phyloP scores from a whole-genome alignment of 2,329 filamentous ascomycete species.

The Didymella lethalis region DNA sequence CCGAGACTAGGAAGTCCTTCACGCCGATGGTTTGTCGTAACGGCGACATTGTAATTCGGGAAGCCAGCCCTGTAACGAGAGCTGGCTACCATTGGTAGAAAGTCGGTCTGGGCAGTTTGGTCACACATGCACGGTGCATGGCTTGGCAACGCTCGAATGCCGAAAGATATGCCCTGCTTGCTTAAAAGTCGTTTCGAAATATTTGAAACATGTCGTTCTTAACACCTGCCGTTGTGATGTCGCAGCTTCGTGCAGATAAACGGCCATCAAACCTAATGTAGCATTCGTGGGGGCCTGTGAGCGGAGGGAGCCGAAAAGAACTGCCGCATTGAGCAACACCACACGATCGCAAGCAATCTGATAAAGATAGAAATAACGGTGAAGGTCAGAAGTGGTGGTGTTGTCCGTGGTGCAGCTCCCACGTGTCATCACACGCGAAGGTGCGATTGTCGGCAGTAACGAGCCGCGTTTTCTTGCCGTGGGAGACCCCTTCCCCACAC shows the following conservation, averaged over 20 bases:
- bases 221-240: not conserved
- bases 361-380: not conserved
- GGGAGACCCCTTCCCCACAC: conserved; percentile 7
- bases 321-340: not conserved
- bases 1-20: not conserved
- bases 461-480: conserved; percentile 6
- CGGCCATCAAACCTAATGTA: not conserved
- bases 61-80: not conserved
- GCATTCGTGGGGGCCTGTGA: not conserved
- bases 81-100: not conserved
- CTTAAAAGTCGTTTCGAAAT: not conserved
- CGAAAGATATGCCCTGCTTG: not conserved
- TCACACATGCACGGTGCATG: not conserved
- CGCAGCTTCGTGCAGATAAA: not conserved
- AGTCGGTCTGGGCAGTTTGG: not conserved
- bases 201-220: not conserved
- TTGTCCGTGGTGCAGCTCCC: conserved; percentile 6
- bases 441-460: conserved; percentile 8
- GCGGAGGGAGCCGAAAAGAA: not conserved
- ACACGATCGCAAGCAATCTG: not conserved
- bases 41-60: not conserved
- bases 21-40: not conserved
- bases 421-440: conserved; percentile 1
- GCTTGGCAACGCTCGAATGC: conserved; percentile 1
- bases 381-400: not conserved